Evolutionary conservation across 768 basidiomycete species (phyloP).

Genomic region (Boletus rubescentipes): DNA sequence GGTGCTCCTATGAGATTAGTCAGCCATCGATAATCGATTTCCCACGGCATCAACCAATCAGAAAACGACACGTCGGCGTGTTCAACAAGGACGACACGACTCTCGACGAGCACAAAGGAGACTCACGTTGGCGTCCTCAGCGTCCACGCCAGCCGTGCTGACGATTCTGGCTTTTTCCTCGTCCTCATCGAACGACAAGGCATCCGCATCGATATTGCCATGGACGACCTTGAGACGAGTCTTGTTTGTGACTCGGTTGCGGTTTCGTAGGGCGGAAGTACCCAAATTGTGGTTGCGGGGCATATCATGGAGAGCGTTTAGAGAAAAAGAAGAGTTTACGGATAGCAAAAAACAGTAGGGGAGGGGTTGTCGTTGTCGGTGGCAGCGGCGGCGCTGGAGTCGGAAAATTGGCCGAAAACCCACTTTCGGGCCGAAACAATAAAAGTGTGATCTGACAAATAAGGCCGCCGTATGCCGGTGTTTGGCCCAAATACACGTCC

Average conservation of each 20-base stretch:
- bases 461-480: slow-evolving; percentile 31
- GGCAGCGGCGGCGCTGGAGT: slow-evolving; percentile 58
- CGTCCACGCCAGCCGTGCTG: slow-evolving; percentile 84
- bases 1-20: slow-evolving; percentile 55
- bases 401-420: slow-evolving; percentile 63
- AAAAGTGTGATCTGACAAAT: slow-evolving; percentile 33
- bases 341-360: slow-evolving; percentile 28
- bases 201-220: slow-evolving; percentile 79
- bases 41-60: slow-evolving; percentile 49
- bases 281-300: slow-evolving; percentile 78
- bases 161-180: slow-evolving; percentile 82
- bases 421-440: slow-evolving; percentile 53
- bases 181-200: slow-evolving; percentile 80
- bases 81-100: slow-evolving; percentile 44
- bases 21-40: slow-evolving; percentile 53
- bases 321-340: slow-evolving; percentile 40
- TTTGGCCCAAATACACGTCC: slow-evolving; percentile 30
- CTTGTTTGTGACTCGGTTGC: slow-evolving; percentile 92
- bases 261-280: slow-evolving; percentile 78
- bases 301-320: slow-evolving; percentile 73
- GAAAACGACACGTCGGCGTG: slow-evolving; percentile 39
- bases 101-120: slow-evolving; percentile 34
- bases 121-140: slow-evolving; percentile 92
- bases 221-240: slow-evolving; percentile 82
- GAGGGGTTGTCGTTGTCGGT: slow-evolving; percentile 44